Conservation (phyloP, 2,329 filamentous ascomycete species). For the Pyrenophora teres region DNA sequence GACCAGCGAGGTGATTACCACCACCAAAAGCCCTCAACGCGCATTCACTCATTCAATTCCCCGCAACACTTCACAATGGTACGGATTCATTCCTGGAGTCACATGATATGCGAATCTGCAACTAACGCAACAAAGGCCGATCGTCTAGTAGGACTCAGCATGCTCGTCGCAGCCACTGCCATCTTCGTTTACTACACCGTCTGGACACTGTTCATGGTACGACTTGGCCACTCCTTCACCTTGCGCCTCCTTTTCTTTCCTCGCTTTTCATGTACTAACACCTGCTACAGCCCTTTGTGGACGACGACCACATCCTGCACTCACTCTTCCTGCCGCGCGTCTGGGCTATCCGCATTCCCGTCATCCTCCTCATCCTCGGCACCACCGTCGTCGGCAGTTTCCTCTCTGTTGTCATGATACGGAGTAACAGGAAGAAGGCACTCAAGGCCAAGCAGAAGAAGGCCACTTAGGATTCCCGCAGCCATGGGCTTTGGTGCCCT, state of each 20-base stretch:
- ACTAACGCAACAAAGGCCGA: slow-evolving; percentile 70
- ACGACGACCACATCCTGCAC: slow-evolving; percentile 90
- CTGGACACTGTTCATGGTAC: slow-evolving; percentile 97
- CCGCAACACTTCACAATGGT: slow-evolving; percentile 37
- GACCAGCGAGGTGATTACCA: slow-evolving; percentile 24
- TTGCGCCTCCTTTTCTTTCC: not conserved
- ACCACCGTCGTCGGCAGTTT: slow-evolving; percentile 95
- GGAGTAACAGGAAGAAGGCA: slow-evolving; percentile 96
- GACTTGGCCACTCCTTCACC: slow-evolving; percentile 14
- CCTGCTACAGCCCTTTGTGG: slow-evolving; percentile 82
- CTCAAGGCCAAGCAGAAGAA: slow-evolving; percentile 95
- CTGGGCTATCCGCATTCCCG: slow-evolving; percentile 98
- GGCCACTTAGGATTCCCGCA: slow-evolving; percentile 52
- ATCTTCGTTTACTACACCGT: slow-evolving; percentile 92
- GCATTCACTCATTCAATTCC: slow-evolving; percentile 24
- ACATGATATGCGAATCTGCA: not conserved
- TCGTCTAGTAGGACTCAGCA: slow-evolving; percentile 77
- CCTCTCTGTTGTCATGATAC: slow-evolving; percentile 96
- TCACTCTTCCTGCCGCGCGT: slow-evolving; percentile 95
- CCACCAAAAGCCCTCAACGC: slow-evolving; percentile 8
- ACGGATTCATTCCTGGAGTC: not conserved
- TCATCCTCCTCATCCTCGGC: slow-evolving; percentile 90
- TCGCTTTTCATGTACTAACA: not conserved
- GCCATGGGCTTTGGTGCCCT: not conserved
- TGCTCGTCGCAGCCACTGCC: slow-evolving; percentile 73